Evolutionary conservation across 2,329 filamentous ascomycete species (phyloP).

Genomic region (Acrodontium crateriforme): DNA sequence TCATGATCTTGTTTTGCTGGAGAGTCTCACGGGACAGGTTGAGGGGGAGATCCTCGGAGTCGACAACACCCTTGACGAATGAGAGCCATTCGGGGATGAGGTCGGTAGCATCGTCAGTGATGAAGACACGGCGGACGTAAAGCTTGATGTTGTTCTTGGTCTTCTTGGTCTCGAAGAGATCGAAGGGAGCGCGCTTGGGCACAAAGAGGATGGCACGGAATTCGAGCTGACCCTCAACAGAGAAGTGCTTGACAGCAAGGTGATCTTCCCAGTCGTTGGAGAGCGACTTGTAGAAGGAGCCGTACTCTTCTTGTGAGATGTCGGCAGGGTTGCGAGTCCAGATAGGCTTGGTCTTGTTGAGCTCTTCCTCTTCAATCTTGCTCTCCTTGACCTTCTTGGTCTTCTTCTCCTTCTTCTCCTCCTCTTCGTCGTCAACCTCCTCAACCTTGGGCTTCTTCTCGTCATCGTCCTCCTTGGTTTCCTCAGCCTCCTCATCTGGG

Average conservation of each 20-base stretch:
- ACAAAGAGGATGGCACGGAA: constrained; percentile 99
- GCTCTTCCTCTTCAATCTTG: constrained; percentile 96
- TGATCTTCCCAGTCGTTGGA: constrained; percentile 99
- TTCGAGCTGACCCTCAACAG: constrained; percentile 98
- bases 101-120: constrained; percentile 97
- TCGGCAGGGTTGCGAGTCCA: constrained; percentile 97
- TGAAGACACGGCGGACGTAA: constrained; percentile 99
- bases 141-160: constrained; percentile 99
- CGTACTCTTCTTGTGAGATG: constrained; percentile 93
- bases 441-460: constrained; percentile 95
- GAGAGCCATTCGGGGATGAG: constrained; percentile 98
- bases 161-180: constrained; percentile 99
- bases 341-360: constrained; percentile 99
- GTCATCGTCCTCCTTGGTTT: constrained; percentile 55
- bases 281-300: constrained; percentile 98
- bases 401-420: constrained; percentile 86
- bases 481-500: constrained; percentile 84
- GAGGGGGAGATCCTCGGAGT: constrained; percentile 97
- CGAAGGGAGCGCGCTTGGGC: constrained; percentile 97
- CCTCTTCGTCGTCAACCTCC: constrained; percentile 66
- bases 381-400: constrained; percentile 99
- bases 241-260: constrained; percentile 99
- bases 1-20: constrained; percentile 99
- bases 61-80: constrained; percentile 99
- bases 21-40: constrained; percentile 99